These are phyloP conservation scores for Myotisia sp. DNA, from an alignment of 2,329 filamentous ascomycete species.

Conservation along the genomic window DNA sequence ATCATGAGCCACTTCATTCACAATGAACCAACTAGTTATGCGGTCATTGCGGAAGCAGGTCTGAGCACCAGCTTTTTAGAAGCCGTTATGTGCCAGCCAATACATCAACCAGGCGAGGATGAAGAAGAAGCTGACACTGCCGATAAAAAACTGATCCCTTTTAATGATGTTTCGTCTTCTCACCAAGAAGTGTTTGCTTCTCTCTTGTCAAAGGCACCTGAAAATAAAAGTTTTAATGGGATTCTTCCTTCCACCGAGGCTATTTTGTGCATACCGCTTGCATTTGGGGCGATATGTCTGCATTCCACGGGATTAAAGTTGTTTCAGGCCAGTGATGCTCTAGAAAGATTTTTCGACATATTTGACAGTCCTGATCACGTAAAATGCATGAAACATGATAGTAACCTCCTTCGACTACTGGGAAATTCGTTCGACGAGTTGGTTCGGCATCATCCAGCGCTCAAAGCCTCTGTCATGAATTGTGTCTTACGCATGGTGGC, in stretches of 20 bases:
- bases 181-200: conserved; percentile 14
- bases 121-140: conserved; percentile 24
- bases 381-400: conserved; percentile 63
- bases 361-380: conserved; percentile 88
- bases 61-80: conserved; percentile 76
- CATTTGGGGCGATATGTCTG: conserved; percentile 85
- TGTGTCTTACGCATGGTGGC: conserved; percentile 82
- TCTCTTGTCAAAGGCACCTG: conserved; percentile 19
- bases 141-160: conserved; percentile 27
- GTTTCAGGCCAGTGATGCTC: conserved; percentile 66
- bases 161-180: conserved; percentile 14
- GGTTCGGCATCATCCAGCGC: conserved; percentile 74
- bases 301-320: conserved; percentile 77
- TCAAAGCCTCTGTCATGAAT: conserved; percentile 67
- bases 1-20: conserved; percentile 95
- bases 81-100: conserved; percentile 47
- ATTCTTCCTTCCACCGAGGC: conserved; percentile 82
- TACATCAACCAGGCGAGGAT: conserved; percentile 19
- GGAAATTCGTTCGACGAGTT: conserved; percentile 87
- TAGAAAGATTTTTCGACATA: conserved; percentile 86
- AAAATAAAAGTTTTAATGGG: conserved; percentile 43
- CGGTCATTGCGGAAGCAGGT: conserved; percentile 85
- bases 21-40: conserved; percentile 94
- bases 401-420: conserved; percentile 56
- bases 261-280: conserved; percentile 70